Evolutionary conservation across 169 alveolate genomes (phyloP).

Genomic region (Plasmodium cynomolgi): DNA sequence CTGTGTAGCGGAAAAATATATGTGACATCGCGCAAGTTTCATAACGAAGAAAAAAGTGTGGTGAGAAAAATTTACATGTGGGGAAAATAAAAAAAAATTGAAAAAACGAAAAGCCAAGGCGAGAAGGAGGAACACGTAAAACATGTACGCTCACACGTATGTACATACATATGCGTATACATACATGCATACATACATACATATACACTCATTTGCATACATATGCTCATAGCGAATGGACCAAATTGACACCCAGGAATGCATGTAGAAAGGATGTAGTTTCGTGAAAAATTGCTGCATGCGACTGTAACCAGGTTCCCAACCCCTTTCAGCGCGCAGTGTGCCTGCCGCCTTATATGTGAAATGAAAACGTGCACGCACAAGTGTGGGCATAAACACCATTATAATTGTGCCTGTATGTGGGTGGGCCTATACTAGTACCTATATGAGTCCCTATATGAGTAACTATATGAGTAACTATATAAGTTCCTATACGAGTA

Average conservation of each 20-base stretch:
- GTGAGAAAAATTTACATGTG: not conserved
- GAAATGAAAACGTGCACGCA: not conserved
- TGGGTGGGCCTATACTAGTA: no score
- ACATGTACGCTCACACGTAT: not conserved
- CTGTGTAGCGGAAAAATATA: not conserved
- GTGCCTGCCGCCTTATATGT: not conserved
- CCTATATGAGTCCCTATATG: no score
- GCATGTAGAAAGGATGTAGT: not conserved
- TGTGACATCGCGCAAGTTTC: not conserved
- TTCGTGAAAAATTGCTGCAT: not conserved
- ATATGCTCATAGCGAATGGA: not conserved
- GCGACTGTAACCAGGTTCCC: not conserved
- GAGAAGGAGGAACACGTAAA: not conserved
- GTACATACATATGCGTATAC: not conserved
- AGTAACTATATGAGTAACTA: not conserved
- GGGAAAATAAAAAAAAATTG: slow-evolving; percentile 14
- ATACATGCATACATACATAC: not conserved
- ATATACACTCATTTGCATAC: not conserved
- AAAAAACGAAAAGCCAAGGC: not conserved
- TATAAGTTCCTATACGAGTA: not conserved
- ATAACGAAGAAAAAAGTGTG: not conserved
- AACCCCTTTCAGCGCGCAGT: not conserved
- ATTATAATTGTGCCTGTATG: no score
- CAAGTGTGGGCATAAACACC: not conserved
- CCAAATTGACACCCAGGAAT: not conserved